Percentiles rank a stretch among this genome's conserved stretches.
These are phyloP conservation scores for Tuber umbilicatum DNA, from an alignment of 495 filamentous ascomycete genomes.

Conservation along the genomic window DNA sequence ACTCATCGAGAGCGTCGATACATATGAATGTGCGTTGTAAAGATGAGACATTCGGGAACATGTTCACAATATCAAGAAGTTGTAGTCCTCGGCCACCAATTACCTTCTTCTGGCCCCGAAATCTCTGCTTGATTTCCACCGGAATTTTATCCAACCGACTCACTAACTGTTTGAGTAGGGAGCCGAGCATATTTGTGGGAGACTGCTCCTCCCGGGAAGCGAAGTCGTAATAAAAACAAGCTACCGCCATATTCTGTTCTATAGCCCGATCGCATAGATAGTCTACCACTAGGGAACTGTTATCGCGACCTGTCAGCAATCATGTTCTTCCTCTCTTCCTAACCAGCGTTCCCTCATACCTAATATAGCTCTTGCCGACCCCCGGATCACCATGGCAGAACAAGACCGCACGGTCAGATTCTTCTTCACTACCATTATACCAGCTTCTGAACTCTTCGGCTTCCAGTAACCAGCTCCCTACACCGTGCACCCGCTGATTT, in stretches of 20 bases:
- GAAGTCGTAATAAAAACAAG: not conserved
- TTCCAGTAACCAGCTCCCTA: not conserved
- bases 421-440: not conserved
- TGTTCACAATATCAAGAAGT: not conserved
- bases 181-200: not conserved
- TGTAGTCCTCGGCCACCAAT: not conserved
- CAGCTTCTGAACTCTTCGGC: not conserved
- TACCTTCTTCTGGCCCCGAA: not conserved
- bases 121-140: not conserved
- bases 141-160: not conserved
- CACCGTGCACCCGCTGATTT: not conserved
- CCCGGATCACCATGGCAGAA: too few species aligned
- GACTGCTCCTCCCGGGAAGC: too few species aligned
- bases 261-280: not conserved
- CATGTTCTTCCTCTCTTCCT: too few species aligned
- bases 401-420: too few species aligned
- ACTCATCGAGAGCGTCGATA: not conserved
- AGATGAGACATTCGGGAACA: not conserved
- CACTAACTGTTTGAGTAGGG: not conserved
- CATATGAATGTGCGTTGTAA: not conserved
- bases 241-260: not conserved
- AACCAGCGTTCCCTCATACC: too few species aligned
- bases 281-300: not conserved
- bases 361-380: too few species aligned
- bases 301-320: not conserved